Evolutionary conservation across 169 alveolate genomes (phyloP).

Genomic region (Perkinsus chesapeaki): DNA sequence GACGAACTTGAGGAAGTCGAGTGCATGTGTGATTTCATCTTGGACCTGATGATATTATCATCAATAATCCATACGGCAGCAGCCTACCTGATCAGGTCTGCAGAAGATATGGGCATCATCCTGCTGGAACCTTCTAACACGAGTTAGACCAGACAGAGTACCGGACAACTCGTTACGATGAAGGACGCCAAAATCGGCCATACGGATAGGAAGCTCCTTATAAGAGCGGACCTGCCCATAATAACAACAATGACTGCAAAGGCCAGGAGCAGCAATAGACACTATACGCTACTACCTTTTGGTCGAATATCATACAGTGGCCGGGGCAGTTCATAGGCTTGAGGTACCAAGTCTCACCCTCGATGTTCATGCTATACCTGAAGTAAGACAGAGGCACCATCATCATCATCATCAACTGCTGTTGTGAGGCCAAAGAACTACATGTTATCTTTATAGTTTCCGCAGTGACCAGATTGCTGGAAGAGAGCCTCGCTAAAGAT

Average conservation of each 20-base stretch:
- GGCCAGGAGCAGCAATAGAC: neutral
- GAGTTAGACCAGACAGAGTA: conserved; percentile 92
- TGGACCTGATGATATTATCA: no score
- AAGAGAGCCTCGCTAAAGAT: conserved; percentile 73
- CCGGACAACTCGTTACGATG: conserved; percentile 98
- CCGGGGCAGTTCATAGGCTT: conserved; percentile 99
- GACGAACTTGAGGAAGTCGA: conserved; percentile 83
- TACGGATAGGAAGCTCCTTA: conserved; percentile 93
- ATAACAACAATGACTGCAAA: neutral
- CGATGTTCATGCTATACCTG: conserved; percentile 84
- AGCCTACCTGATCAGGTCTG: conserved; percentile 70
- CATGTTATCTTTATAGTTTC: conserved; percentile 84
- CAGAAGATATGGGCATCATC: conserved; percentile 99
- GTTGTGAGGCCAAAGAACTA: conserved; percentile 17
- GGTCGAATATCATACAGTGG: conserved; percentile 69
- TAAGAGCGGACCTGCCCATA: conserved; percentile 60
- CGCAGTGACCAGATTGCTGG: conserved; percentile 97
- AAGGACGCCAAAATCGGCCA: conserved; percentile 98
- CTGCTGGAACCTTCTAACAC: conserved; percentile 97
- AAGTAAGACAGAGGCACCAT: conserved; percentile 19
- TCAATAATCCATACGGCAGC: no score
- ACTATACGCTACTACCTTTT: neutral
- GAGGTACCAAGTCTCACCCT: conserved; percentile 93
- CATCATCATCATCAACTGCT: neutral
- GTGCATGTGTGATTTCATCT: conserved; percentile 78